Evolutionary conservation across 2,329 filamentous ascomycete genomes (phyloP), one percentile per base, ranked within the genome.

Genomic region (Phymatotrichopsis omnivora): DNA sequence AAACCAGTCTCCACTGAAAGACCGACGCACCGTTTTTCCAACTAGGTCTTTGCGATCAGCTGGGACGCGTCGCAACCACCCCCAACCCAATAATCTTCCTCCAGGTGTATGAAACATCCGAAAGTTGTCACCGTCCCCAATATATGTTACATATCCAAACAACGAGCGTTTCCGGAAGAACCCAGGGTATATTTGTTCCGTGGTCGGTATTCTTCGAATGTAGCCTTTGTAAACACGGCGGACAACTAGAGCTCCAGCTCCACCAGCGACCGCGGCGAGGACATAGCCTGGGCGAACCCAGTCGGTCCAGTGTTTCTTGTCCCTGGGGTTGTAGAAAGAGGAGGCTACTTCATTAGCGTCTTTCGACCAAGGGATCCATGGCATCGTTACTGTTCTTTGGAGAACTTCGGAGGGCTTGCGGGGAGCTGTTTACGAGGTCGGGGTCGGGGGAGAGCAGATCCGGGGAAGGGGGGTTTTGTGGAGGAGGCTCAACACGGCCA

Each of bases 101-200:
- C 89, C 89, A 0, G 91, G 91, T 0, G 86, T 96, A 63, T 98
- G 91, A 62, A 82, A 98, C 36, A 98, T 64, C 57, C 91, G 82
- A 63, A 98, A 95, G 61, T 89, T 89, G 64, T 98, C 91, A 3
- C 86, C 93, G 70, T 98, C 91, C 31, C 93, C 91, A 19, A 98
- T 91, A 57, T 83, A 86, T 10, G 89, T 95, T 31, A 96, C 91
- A 51, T 74, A 75, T 11, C 91, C 91, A 57, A 89, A 82, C 31
- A 98, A 61, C 56, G 76, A 87, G 57, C 83, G 74, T 50, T 70
- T 78, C 34, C 83, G 76, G 61, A 89, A 89, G 60, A 80, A 81
- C 8, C 70, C 68, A 2, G 85, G 82, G 36, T 77, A 76, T 56
- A 98, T 81, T 61, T 86, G 74, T 19, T 74, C 70, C 27, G 84